Evolutionary conservation across 2,329 filamentous ascomycete genomes (phyloP), one percentile per base, ranked within the genome.

Genomic region (Apiospora arundinis): DNA sequence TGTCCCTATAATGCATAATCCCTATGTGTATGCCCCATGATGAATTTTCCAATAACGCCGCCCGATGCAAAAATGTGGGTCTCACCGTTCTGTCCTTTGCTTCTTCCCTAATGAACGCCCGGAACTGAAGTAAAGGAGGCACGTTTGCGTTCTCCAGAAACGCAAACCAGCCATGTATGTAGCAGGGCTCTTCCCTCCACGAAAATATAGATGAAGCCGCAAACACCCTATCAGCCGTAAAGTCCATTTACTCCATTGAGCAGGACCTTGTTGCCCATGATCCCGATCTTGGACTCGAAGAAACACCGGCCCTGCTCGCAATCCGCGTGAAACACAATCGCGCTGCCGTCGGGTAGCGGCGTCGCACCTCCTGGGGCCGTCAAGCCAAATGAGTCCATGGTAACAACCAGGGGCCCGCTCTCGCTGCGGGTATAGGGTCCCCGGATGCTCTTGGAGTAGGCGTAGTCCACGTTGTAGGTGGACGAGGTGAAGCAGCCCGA

Each of bases 381-480:
- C 16, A 85, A 78, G 60, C 78, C 80, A 69, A 81, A 79, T n/a
- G 70, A 45, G 69, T 82, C 78, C 25, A 81, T 82, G 68, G 80
- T 80, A 74, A 76, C 73, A n/a, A 85, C 76, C 73, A 83, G 74
- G 69, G 80, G 78, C 1, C 49, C 68, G 28, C 70, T 71, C 16
- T 70, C 69, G 21, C 77, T 80, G 52, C 82, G 78, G 52, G 72
- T 70, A 66, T 84, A 86, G 9, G 82, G 82, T 0, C 85, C 85
- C 52, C 66, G 70, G 48, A 85, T 70, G 67, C 73, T 74, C 12
- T 74, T 72, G 11, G 86, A 81, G 9, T 86, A 87, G 2, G 90
- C 90, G 76, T 89, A 92, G 70, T 86, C 85, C n/a, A 90, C 83
- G 75, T 91, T 87, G 78, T 92, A 92, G 48, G 77, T 76, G 2